Percentiles rank a stretch among this genome's conserved stretches.
phyloP scores from a whole-genome alignment of 1,284 basidiomycete species.

The Sparassis latifolia region DNA sequence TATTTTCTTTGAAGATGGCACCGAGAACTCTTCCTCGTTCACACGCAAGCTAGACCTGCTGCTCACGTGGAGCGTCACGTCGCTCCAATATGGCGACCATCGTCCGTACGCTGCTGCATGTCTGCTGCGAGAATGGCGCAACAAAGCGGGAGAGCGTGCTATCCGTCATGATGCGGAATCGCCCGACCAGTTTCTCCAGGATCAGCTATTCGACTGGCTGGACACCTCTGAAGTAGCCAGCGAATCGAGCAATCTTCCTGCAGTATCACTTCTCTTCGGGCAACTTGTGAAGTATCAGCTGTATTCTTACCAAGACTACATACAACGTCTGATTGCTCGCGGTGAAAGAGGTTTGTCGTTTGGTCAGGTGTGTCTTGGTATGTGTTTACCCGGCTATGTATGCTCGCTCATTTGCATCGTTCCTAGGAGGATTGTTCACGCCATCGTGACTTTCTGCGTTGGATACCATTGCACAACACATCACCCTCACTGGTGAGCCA shows the following conservation, averaged over 20 bases:
- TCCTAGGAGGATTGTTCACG: constrained; percentile 37
- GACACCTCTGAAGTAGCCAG: constrained; percentile 61
- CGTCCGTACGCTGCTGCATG: constrained; percentile 78
- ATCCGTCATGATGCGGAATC: constrained; percentile 48
- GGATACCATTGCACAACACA: constrained; percentile 59
- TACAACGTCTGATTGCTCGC: constrained; percentile 80
- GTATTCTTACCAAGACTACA: constrained; percentile 82
- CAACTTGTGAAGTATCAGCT: constrained; percentile 71
- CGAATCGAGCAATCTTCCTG: constrained; percentile 49
- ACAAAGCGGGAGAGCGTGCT: constrained; percentile 54
- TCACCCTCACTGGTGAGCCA: constrained; percentile 56
- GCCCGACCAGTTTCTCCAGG: constrained; percentile 59
- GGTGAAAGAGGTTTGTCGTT: constrained; percentile 60
- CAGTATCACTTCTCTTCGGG: constrained; percentile 71
- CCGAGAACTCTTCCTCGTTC: constrained; percentile 41
- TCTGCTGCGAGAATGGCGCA: constrained; percentile 67
- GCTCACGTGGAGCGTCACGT: constrained; percentile 83
- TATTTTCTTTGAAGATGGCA: constrained; percentile 51
- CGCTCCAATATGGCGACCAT: constrained; percentile 80
- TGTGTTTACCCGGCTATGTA: neutral
- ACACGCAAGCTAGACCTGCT: constrained; percentile 74
- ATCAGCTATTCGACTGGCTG: constrained; percentile 81
- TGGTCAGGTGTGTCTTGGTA: constrained; percentile 36
- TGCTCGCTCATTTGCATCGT: neutral
- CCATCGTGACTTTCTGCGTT: constrained; percentile 61